Evolutionary conservation across 1,139 yeast species (phyloP), one percentile per base, ranked within the genome.

Genomic region (Lodderomyces metapsilosis): DNA sequence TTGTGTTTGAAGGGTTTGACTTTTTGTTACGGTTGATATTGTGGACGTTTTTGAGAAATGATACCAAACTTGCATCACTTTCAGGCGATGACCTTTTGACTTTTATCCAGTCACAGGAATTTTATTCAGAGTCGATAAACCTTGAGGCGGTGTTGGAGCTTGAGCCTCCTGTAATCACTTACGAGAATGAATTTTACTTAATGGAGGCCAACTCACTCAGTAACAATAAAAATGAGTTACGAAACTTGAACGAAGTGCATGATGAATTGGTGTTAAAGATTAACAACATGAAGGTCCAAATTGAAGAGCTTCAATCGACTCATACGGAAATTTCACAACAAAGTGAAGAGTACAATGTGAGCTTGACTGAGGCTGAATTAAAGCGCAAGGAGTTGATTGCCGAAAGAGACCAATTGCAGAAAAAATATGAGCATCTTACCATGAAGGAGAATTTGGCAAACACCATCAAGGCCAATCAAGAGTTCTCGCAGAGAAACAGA

Each of bases 381-480:
- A 57, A 58, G 36, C 61, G 61, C 39, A 57, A 54, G 9, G 35
- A 52, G 18, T 58, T 69, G 39, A 34, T 39, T 4, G 40, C 36
- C 2, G 38, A 47, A 18, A 52, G 54, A 36, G 52, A 51, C 13
- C 53, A 56, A 9, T 54, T 70, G 34, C 59, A 64, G 44, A 47
- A 46, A 16, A 59, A 61, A 43, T 68, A 67, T 43, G 71, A 66
- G 41, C 58, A 61, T 34, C 60, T 72, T 43, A 70, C 71, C 27
- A 71, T 72, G 78, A 68, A 71, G 44, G 72, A 68, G 47, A 72
- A 72, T 46, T 58, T 72, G 42, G 64, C 60, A 43, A 71, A 72
- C 46, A 71, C 78, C 1, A 70, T 67, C 41, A 66, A 70, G 50
- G 77, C 77, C 21, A 72, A 72, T 48, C 52, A 62, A 47, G 78